phyloP scores from a whole-genome alignment of 108 stramenopile genomes.

The Nannochloropsis gaditana region DNA sequence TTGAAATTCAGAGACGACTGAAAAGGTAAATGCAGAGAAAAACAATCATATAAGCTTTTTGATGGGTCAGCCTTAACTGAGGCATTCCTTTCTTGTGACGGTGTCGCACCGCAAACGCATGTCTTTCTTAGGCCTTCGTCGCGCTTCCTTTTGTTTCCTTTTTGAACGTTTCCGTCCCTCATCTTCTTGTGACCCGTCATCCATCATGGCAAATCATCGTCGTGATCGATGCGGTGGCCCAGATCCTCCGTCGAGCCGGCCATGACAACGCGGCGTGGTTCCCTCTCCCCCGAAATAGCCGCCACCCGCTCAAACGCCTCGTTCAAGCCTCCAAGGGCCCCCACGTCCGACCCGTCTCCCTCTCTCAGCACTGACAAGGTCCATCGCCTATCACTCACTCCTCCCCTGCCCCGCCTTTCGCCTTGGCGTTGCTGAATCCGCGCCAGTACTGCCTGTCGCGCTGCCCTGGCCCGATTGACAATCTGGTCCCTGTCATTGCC shows the following conservation, averaged over 20 bases:
- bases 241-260: background rate
- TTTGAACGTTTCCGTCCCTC: too few species aligned
- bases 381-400: background rate
- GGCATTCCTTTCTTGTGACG: too few species aligned
- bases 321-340: background rate
- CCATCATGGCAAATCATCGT: background rate
- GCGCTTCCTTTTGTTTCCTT: too few species aligned
- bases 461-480: background rate
- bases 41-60: too few species aligned
- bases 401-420: background rate
- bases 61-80: too few species aligned
- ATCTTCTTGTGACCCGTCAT: background rate
- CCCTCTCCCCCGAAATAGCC: background rate
- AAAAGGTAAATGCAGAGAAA: too few species aligned
- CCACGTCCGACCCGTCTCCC: background rate
- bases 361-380: background rate
- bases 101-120: too few species aligned
- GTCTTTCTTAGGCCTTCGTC: too few species aligned
- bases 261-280: background rate
- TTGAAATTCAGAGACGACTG: too few species aligned
- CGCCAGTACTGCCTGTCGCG: constrained; percentile 5
- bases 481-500: background rate
- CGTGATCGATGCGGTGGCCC: background rate
- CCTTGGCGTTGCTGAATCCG: background rate
- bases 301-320: background rate